Conservation (phyloP, 2,329 filamentous ascomycete species). For the Colletotrichum aenigma region DNA sequence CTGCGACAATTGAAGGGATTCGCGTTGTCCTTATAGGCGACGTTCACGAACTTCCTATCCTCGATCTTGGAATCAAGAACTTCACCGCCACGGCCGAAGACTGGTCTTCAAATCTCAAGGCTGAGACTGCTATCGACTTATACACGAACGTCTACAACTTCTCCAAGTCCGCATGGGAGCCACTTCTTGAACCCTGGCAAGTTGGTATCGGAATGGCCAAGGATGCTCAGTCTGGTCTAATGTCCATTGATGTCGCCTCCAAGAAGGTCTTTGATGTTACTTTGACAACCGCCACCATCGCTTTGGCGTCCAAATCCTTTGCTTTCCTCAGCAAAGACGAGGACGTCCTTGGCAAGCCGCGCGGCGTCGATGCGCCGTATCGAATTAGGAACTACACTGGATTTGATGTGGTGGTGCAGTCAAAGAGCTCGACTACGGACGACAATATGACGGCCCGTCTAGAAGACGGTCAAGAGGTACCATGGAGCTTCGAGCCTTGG, state of each 20-base stretch:
- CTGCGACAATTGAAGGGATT: slow-evolving; percentile 85
- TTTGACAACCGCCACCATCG: slow-evolving; percentile 91
- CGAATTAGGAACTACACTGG: slow-evolving; percentile 94
- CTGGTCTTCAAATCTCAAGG: slow-evolving; percentile 88
- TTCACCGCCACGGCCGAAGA: slow-evolving; percentile 86
- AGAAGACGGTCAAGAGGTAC: slow-evolving; percentile 85
- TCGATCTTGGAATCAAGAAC: slow-evolving; percentile 91
- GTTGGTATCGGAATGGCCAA: slow-evolving; percentile 89
- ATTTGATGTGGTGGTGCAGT: slow-evolving; percentile 85
- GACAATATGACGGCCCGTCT: slow-evolving; percentile 77
- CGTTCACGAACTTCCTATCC: slow-evolving; percentile 89
- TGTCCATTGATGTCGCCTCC: slow-evolving; percentile 86
- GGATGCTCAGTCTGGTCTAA: slow-evolving; percentile 73
- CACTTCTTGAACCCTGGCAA: slow-evolving; percentile 93
- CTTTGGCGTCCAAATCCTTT: slow-evolving; percentile 89
- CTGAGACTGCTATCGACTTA: slow-evolving; percentile 88
- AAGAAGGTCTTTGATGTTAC: slow-evolving; percentile 92
- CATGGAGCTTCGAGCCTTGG: slow-evolving; percentile 97
- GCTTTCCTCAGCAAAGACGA: slow-evolving; percentile 88
- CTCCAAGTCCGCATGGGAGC: slow-evolving; percentile 98
- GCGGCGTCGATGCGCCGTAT: slow-evolving; percentile 90
- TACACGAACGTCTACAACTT: slow-evolving; percentile 99
- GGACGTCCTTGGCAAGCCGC: slow-evolving; percentile 90
- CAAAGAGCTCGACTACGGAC: slow-evolving; percentile 70
- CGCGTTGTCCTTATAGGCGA: slow-evolving; percentile 95